These are phyloP conservation scores for Groenewaldozyma salmanticensis DNA, from an alignment of 805 yeast genomes.

Conservation along the genomic window DNA sequence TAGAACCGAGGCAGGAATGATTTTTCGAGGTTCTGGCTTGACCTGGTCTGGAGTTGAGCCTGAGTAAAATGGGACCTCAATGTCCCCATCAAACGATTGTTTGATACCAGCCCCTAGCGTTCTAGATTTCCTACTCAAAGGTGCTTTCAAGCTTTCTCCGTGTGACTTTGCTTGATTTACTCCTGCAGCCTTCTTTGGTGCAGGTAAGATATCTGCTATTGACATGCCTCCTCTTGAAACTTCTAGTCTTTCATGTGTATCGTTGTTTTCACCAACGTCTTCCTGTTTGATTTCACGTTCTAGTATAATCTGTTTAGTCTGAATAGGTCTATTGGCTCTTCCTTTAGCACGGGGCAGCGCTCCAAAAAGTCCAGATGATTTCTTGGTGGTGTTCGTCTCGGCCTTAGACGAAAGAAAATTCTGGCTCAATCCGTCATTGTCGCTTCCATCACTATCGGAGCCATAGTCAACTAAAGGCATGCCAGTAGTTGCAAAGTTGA, in stretches of 20 bases:
- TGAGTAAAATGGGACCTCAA: conserved; percentile 5
- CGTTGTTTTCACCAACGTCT: background rate
- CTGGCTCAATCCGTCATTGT: background rate
- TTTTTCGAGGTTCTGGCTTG: background rate
- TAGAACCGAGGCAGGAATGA: conserved; percentile 17
- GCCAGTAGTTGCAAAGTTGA: background rate
- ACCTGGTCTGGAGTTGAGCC: background rate
- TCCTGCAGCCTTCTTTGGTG: background rate
- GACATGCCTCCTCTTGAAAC: no score
- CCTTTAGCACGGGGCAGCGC: background rate
- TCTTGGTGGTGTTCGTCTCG: background rate
- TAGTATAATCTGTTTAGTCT: background rate
- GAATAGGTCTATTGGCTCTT: background rate
- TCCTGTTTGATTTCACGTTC: background rate
- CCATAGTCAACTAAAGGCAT: conserved; percentile 6
- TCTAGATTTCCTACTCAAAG: conserved; percentile 8
- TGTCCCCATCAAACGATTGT: conserved; percentile 16
- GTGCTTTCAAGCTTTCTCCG: conserved; percentile 2
- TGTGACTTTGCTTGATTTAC: background rate
- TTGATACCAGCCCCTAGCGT: conserved; percentile 15
- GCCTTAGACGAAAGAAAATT: background rate
- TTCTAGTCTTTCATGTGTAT: background rate
- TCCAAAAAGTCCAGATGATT: no score
- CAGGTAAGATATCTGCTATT: background rate
- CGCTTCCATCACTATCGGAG: conserved; percentile 4